These are phyloP conservation scores for Starmerella stellata DNA, from an alignment of 805 yeast genomes.

Conservation along the genomic window DNA sequence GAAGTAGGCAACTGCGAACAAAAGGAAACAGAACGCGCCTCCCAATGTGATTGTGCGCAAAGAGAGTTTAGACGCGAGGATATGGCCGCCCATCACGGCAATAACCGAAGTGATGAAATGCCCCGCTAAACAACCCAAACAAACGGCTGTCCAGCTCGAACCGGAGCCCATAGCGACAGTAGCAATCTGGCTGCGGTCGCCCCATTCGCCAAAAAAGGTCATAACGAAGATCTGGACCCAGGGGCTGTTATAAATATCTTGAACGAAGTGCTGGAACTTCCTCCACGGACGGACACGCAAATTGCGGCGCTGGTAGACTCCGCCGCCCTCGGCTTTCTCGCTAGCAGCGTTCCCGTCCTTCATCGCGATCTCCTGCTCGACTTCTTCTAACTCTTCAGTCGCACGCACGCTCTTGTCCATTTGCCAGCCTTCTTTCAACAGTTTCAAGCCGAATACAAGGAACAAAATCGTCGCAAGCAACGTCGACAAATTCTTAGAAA, in stretches of 20 bases:
- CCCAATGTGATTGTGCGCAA: conserved; percentile 83
- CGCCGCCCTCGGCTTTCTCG: conserved; percentile 23
- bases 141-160: conserved; percentile 73
- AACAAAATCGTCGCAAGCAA: conserved; percentile 66
- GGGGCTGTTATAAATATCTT: conserved; percentile 58
- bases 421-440: conserved; percentile 60
- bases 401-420: conserved; percentile 57
- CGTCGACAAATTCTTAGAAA: conserved; percentile 66
- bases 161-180: conserved; percentile 99
- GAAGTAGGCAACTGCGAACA: conserved; percentile 67
- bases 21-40: conserved; percentile 72
- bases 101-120: conserved; percentile 73
- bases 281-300: conserved; percentile 13
- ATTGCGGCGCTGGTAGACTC: conserved; percentile 23
- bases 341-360: conserved; percentile 33
- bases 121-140: conserved; percentile 75
- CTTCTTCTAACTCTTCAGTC: conserved; percentile 91
- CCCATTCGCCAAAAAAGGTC: conserved; percentile 98
- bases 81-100: conserved; percentile 88
- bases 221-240: conserved; percentile 90
- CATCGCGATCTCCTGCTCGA: conserved; percentile 75
- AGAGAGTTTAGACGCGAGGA: conserved; percentile 72
- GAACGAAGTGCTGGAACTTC: conserved; percentile 26
- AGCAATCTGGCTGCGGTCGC: conserved; percentile 94
- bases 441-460: conserved; percentile 30